Evolutionary conservation across 2,329 filamentous ascomycete species (phyloP), one percentile per base, ranked within the genome.

Genomic region (Davidsoniella virescens): DNA sequence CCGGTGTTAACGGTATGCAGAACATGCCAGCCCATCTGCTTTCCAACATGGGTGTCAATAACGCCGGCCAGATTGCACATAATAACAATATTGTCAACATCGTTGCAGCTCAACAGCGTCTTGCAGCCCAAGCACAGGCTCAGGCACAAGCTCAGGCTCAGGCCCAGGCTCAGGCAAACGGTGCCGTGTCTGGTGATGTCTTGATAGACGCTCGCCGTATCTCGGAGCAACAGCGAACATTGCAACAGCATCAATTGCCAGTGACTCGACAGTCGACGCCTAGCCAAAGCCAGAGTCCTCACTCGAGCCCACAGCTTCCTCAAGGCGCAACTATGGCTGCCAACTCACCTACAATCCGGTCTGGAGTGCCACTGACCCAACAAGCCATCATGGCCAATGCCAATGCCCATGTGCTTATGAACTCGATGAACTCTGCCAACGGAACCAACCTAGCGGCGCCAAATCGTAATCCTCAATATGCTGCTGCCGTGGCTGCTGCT

Each of bases 21-120:
- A 65, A 61, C 7, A 63, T 70, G 7, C 64, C 67, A 41, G 64
- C 65, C n/a, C 76, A 70, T 60, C 69, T 73, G 63, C 63, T 62
- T 54, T 70, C 66, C 49, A 72, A 64, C 54, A 72, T 69, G 42
- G 70, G 68, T 52, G 73, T 84, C 67, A 77, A 76, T 53, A 74
- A 75, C 43, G 70, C 84, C 20, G 77, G 80, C 37, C 81, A 84
- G 60, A 79, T 82, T 20, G 82, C 82, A 56, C 73, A 86, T 67
- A 80, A 82, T 57, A 41, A 10, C 33, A 51, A 44, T 8, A 26
- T 38, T 6, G 51, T 43, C 8, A 42, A 41, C 5, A 67, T 72
- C 33, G 69, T 72, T 62, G 69, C 67, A 54, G 66, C 65, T 37
- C 56, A 50, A 46, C 53, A 55, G 29, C 52, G 53, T 44, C 56